phyloP scores from a whole-genome alignment of 306 rosid genomes.

The Citrullus mucosospermus region DNA sequence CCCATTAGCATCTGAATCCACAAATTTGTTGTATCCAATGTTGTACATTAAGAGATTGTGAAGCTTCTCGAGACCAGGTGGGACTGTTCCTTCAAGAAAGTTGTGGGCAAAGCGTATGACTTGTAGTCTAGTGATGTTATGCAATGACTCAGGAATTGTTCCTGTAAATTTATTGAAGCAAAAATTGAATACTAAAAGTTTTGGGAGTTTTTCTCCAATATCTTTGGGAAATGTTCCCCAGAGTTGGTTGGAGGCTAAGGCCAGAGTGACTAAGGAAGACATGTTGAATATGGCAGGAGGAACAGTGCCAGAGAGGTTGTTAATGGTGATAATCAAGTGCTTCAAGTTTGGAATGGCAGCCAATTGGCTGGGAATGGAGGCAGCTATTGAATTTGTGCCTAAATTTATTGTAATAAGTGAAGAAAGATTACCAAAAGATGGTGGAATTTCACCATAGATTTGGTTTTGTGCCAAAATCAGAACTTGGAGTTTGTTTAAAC shows the following conservation, averaged over 20 bases:
- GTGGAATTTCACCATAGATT: slow-evolving; percentile 34
- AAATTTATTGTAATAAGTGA: slow-evolving; percentile 34
- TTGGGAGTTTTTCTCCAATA: slow-evolving; percentile 44
- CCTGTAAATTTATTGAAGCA: slow-evolving; percentile 57
- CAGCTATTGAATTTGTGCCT: slow-evolving; percentile 44
- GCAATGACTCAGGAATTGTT: slow-evolving; percentile 50
- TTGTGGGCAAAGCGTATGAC: slow-evolving; percentile 37
- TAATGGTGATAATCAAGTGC: slow-evolving; percentile 39
- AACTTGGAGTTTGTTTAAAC: slow-evolving; percentile 31
- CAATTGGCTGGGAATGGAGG: slow-evolving; percentile 33
- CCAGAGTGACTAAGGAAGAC: slow-evolving; percentile 39
- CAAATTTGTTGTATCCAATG: slow-evolving; percentile 44
- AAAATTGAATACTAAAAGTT: slow-evolving; percentile 33
- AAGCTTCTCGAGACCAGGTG: slow-evolving; percentile 63
- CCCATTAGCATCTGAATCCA: slow-evolving; percentile 21
- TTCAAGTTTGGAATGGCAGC: slow-evolving; percentile 30
- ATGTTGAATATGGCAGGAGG: slow-evolving; percentile 39
- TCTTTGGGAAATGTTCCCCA: slow-evolving; percentile 60
- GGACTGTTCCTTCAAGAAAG: slow-evolving; percentile 45
- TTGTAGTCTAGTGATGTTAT: slow-evolving; percentile 44
- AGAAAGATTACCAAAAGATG: slow-evolving; percentile 44
- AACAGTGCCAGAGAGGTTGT: slow-evolving; percentile 46
- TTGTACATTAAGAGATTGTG: slow-evolving; percentile 41
- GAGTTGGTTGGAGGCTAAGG: slow-evolving; percentile 42
- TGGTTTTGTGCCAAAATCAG: slow-evolving; percentile 34